Evolutionary conservation across 129 eudicot species (phyloP), one percentile per base, ranked within the genome.

Genomic region (Saussurea involucrata): DNA sequence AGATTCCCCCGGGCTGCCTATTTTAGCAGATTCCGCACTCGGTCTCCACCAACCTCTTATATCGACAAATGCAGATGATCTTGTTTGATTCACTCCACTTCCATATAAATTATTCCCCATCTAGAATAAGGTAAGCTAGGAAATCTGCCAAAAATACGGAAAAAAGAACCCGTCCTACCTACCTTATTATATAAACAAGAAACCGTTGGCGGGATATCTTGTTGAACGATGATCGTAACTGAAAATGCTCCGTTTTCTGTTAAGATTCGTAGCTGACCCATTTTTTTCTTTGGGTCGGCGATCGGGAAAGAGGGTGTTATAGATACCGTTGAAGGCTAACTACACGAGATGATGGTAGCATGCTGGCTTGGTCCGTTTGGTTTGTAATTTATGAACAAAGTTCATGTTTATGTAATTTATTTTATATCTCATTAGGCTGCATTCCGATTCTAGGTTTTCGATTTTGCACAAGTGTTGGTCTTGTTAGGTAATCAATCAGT

Each of bases 21-120:
- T 87, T 21, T 63, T 67, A 66, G 82, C 79, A 27, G 88, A 84
- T 72, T 70, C 87, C n/a, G 17, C 89, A 65, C 79, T 69, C 13
- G 87, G 82, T 83, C 95, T 90, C 69, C 78, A 93, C 25, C 76
- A 87, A 71, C 95, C 95, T 33, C 87, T 93, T 69, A 87, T 90
- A 64, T 60, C 87, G 68, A 66, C 89, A 22, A 55, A 86, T 67
- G 76, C 78, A 76, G 91, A 87, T 6, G 71, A 87, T 77, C 86
- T 82, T 32, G 85, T 86, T 66, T 73, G 76, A 49, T 82, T 60
- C 79, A 74, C 66, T 53, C 3, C 22, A 0, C 29, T 29, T 27
- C 68, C 42, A 25, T 83, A 86, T 86, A 90, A 86, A 90, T 84
- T 86, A 87, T 80, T 67, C 37, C 63, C 74, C 25, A 36, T 77